A percentile compares a stretch with the other conserved stretches of the same genome.
Conservation (phyloP, 306 rosid species). For the Cucurbita ficifolia region DNA sequence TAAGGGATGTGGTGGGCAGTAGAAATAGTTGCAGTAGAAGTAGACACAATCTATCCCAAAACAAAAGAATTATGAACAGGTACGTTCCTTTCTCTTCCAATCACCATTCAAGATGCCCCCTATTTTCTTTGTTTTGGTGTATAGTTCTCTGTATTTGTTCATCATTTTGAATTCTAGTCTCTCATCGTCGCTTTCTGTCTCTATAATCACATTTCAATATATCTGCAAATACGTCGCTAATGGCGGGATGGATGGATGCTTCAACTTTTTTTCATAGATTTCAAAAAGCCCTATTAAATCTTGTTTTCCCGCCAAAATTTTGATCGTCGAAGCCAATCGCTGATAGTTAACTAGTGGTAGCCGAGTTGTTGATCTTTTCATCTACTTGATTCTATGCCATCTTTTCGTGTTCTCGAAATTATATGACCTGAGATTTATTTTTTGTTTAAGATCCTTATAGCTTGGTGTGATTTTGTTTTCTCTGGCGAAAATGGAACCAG, state of each 20-base stretch:
- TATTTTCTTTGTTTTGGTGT: background rate
- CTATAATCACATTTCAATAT: background rate
- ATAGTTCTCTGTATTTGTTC: background rate
- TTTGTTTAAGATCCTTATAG: background rate
- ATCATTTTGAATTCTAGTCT: background rate
- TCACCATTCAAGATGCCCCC: background rate
- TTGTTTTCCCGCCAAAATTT: slow-evolving; percentile 46
- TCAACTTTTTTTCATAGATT: background rate
- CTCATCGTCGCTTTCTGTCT: background rate
- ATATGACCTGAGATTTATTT: background rate
- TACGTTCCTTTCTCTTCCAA: background rate
- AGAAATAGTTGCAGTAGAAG: background rate
- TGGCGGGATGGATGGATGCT: background rate
- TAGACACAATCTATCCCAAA: background rate
- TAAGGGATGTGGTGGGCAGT: background rate
- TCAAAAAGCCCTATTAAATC: slow-evolving; percentile 25
- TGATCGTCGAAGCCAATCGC: slow-evolving; percentile 13
- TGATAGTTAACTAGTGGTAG: slow-evolving; percentile 14
- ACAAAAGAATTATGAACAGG: background rate
- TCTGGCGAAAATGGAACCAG: background rate
- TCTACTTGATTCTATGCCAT: background rate
- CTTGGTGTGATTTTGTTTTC: background rate
- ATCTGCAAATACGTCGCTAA: background rate
- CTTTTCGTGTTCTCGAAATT: background rate
- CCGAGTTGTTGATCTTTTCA: slow-evolving; percentile 1